phyloP scores from a whole-genome alignment of 257 asterid species.

The Fraxinus pennsylvanica region DNA sequence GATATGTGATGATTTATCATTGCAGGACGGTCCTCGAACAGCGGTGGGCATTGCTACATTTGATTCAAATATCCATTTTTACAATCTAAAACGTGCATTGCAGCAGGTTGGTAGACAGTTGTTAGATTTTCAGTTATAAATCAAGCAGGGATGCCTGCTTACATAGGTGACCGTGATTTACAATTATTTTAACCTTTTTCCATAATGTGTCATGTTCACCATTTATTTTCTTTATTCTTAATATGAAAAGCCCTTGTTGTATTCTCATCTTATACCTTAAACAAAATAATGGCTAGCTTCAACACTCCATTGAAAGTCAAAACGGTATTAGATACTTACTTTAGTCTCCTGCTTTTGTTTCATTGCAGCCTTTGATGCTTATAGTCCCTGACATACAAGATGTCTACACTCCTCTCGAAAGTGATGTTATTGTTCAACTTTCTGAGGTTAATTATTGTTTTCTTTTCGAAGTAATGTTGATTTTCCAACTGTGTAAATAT shows the following conservation, averaged over 20 bases:
- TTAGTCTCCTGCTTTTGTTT: constrained; percentile 28
- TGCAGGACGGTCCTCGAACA: constrained; percentile 94
- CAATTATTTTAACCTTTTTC: constrained; percentile 10
- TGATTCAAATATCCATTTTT: constrained; percentile 92
- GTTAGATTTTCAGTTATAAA: constrained; percentile 18
- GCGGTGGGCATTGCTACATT: constrained; percentile 93
- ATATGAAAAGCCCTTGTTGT: constrained; percentile 10
- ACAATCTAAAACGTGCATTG: constrained; percentile 77
- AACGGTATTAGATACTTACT: constrained; percentile 21
- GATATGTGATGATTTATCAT: constrained; percentile 26
- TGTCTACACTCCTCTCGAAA: constrained; percentile 91
- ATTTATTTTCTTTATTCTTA: constrained; percentile 12
- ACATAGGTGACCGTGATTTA: constrained; percentile 16
- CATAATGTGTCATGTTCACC: not conserved
- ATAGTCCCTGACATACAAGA: constrained; percentile 96
- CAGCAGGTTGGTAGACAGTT: constrained; percentile 65
- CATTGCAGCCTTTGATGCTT: constrained; percentile 95
- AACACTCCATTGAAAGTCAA: constrained; percentile 1
- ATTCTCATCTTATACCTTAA: constrained; percentile 10
- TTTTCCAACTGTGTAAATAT: not conserved
- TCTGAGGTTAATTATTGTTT: constrained; percentile 66
- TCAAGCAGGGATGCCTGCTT: constrained; percentile 1
- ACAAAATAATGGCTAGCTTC: constrained; percentile 17
- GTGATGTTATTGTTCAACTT: constrained; percentile 87
- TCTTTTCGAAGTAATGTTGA: constrained; percentile 22